phyloP scores from a whole-genome alignment of 2,329 filamentous ascomycete genomes.

The Colletotrichum sp. region DNA sequence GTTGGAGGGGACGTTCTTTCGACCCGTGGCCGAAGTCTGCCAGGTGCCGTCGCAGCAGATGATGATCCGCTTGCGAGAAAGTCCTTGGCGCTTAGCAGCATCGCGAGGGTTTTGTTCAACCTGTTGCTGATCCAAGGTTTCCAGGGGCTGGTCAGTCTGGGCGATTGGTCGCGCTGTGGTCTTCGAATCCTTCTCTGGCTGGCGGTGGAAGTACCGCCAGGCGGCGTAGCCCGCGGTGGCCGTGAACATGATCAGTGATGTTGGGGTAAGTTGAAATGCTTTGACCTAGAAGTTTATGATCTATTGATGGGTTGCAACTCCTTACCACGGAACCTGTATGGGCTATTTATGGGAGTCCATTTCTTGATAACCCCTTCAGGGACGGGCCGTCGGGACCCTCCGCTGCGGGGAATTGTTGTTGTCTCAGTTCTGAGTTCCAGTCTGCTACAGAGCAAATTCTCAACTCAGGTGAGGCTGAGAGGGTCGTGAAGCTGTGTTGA shows the following conservation, averaged over 20 bases:
- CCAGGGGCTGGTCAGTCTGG: neutral
- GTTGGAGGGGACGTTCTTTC: neutral
- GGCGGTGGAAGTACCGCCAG: neutral
- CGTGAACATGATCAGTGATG: too few relatives aligned
- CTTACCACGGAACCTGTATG: accelerated
- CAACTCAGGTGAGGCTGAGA: neutral
- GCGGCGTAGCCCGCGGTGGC: neutral
- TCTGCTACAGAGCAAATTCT: neutral
- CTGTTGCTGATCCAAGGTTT: neutral
- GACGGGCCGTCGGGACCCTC: neutral
- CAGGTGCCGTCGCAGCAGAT: conserved; percentile 16
- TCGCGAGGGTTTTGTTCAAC: neutral
- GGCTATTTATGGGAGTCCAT: neutral
- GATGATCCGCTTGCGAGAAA: conserved; percentile 2
- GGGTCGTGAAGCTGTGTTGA: accelerated
- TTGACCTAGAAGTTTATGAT: too few relatives aligned
- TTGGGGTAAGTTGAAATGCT: too few relatives aligned
- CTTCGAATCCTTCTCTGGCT: neutral
- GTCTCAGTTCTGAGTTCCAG: neutral
- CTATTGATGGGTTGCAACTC: too few relatives aligned
- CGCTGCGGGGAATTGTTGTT: neutral
- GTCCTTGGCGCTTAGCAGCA: accelerated
- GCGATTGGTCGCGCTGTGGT: neutral
- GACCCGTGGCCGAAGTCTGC: neutral
- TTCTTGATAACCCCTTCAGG: neutral